Conservation (phyloP, 139 green algal species). For the Chlorella vulgaris region DNA sequence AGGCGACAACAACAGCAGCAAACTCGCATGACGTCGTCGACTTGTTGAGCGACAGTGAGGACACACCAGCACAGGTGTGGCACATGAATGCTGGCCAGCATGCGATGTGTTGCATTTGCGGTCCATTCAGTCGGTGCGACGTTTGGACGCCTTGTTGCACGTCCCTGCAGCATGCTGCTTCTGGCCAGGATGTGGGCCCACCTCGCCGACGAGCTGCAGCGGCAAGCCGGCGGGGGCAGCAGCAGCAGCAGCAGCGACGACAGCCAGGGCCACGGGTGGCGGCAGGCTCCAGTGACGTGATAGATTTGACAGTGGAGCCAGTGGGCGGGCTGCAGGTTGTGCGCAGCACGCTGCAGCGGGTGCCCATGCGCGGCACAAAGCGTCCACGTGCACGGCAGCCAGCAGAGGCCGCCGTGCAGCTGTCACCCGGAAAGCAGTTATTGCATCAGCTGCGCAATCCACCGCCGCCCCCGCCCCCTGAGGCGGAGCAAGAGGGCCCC, state of each 20-base stretch:
- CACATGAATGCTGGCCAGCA: too few species aligned
- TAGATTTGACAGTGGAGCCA: neutral
- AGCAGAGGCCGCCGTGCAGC: neutral
- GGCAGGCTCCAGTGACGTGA: neutral
- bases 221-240: neutral
- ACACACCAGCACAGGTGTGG: too few species aligned
- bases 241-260: slow-evolving; percentile 6
- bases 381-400: neutral
- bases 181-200: neutral
- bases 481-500: slow-evolving; percentile 20
- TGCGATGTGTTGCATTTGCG: too few species aligned
- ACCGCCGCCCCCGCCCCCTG: slow-evolving; percentile 19
- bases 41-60: too few species aligned
- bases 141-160: too few species aligned
- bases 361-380: slow-evolving; percentile 12
- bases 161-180: neutral
- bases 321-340: slow-evolving; percentile 19
- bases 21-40: too few species aligned
- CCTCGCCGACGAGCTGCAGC: neutral
- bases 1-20: too few species aligned
- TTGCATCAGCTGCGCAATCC: neutral
- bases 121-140: too few species aligned
- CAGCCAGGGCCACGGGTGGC: neutral
- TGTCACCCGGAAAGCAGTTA: slow-evolving; percentile 18
- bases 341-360: slow-evolving; percentile 8